A percentile compares a stretch with the other conserved stretches of the same genome.
Conservation (phyloP, 2,329 filamentous ascomycete species). For the Gliomastix tumulicola region DNA sequence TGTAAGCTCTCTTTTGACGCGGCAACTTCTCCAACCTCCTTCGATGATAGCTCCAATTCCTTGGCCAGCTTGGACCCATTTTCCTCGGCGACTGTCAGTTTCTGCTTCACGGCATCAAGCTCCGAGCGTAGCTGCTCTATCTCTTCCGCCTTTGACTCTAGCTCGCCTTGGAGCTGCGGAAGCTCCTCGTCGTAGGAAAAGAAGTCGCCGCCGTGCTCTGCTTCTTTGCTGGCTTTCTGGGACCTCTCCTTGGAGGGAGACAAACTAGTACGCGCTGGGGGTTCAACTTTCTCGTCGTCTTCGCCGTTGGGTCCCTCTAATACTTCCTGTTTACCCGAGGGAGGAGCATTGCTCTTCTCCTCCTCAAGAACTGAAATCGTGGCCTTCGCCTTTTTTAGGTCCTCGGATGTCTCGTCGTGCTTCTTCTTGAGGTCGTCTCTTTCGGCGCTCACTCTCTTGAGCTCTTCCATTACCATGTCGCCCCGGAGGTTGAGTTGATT, state of each 20-base stretch:
- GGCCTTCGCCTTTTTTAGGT: conserved; percentile 45
- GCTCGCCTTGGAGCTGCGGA: conserved; percentile 69
- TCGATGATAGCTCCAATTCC: conserved; percentile 46
- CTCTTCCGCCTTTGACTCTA: conserved; percentile 63
- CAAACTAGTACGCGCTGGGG: too few relatives aligned
- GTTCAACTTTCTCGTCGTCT: conserved; percentile 21
- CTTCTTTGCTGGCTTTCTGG: conserved; percentile 28
- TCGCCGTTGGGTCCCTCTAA: too few relatives aligned
- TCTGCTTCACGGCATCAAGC: conserved; percentile 59
- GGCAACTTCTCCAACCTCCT: too few relatives aligned
- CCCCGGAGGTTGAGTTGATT: conserved; percentile 78
- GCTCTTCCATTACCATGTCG: conserved; percentile 90
- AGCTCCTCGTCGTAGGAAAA: conserved; percentile 91
- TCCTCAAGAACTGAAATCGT: too few relatives aligned
- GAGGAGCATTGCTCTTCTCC: conserved; percentile 37
- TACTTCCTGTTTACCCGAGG: neutral
- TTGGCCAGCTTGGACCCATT: conserved; percentile 59
- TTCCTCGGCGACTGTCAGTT: conserved; percentile 66
- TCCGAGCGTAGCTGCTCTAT: conserved; percentile 64
- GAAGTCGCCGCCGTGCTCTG: conserved; percentile 58
- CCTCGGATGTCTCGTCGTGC: conserved; percentile 60
- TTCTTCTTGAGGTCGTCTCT: conserved; percentile 75
- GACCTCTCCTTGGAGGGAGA: conserved; percentile 24
- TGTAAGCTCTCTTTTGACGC: conserved; percentile 37
- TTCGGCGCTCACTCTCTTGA: conserved; percentile 79